phyloP scores from a whole-genome alignment of 2,329 filamentous ascomycete species.

The Penicillium brasilianum region DNA sequence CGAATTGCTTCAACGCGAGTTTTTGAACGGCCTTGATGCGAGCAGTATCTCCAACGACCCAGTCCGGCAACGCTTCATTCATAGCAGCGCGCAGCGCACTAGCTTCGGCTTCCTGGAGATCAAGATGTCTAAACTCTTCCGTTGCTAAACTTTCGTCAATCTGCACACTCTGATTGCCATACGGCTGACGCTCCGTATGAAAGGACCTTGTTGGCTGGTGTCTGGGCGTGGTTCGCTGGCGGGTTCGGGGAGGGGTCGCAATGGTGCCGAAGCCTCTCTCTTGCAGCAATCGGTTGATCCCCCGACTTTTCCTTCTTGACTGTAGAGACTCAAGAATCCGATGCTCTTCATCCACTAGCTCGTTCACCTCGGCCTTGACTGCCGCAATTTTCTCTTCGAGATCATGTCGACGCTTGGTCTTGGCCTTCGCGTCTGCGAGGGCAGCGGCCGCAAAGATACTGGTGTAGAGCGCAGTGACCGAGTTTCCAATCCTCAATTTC shows the following conservation, averaged over 20 bases:
- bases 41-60: conserved; percentile 37
- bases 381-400: conserved; percentile 50
- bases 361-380: conserved; percentile 49
- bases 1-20: conserved; percentile 46
- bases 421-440: conserved; percentile 47
- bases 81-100: conserved; percentile 12
- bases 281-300: conserved; percentile 30
- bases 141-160: conserved; percentile 11
- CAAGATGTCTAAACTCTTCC: conserved; percentile 13
- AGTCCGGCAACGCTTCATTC: conserved; percentile 31
- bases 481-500: conserved; percentile 49
- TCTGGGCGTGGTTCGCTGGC: conserved; percentile 19
- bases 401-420: conserved; percentile 46
- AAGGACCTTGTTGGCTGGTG: conserved; percentile 26
- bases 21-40: conserved; percentile 47
- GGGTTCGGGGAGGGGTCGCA: conserved; percentile 16
- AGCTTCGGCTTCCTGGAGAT: conserved; percentile 14
- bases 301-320: conserved; percentile 28
- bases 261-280: conserved; percentile 34
- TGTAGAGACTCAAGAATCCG: conserved; percentile 42
- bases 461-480: conserved; percentile 50
- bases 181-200: conserved; percentile 22
- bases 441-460: conserved; percentile 51
- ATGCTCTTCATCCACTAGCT: conserved; percentile 46
- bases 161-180: conserved; percentile 13